Evolutionary conservation across 2,329 filamentous ascomycete species (phyloP).

Genomic region (Teratosphaeria nubilosa): DNA sequence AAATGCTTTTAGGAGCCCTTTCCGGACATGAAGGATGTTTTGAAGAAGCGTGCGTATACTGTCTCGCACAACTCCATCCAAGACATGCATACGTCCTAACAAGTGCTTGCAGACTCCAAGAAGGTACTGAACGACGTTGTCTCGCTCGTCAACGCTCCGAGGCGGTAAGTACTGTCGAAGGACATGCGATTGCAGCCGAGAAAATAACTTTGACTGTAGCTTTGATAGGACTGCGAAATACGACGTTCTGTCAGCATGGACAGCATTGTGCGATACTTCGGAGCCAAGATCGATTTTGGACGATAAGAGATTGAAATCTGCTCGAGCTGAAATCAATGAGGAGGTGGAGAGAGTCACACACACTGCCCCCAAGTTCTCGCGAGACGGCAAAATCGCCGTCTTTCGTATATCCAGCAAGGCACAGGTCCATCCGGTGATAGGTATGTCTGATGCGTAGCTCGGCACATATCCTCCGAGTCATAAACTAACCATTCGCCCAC

Average conservation of each 20-base stretch:
- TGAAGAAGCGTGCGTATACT: conserved; percentile 38
- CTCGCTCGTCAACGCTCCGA: conserved; percentile 54
- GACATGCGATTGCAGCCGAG: conserved; percentile 41
- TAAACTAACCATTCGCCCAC: not conserved
- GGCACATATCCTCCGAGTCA: not conserved
- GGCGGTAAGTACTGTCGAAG: conserved; percentile 27
- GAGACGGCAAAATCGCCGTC: conserved; percentile 52
- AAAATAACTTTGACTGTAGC: conserved; percentile 34
- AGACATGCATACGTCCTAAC: not conserved
- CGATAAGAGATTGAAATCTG: conserved; percentile 41
- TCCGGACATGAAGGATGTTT: conserved; percentile 51
- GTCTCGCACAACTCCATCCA: not conserved
- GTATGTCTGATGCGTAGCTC: not conserved
- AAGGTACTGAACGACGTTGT: conserved; percentile 54
- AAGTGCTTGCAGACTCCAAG: conserved; percentile 39
- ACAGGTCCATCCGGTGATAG: conserved; percentile 56
- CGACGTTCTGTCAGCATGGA: conserved; percentile 44
- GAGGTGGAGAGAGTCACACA: conserved; percentile 54
- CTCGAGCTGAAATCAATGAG: conserved; percentile 48
- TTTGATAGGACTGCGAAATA: not conserved
- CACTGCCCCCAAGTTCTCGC: conserved; percentile 52
- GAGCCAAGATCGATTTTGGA: conserved; percentile 43
- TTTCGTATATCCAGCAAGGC: conserved; percentile 50
- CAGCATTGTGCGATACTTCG: conserved; percentile 42
- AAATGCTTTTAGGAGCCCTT: conserved; percentile 36